phyloP scores from a whole-genome alignment of 1,284 basidiomycete genomes.

The Ceratobasidium theobromae region DNA sequence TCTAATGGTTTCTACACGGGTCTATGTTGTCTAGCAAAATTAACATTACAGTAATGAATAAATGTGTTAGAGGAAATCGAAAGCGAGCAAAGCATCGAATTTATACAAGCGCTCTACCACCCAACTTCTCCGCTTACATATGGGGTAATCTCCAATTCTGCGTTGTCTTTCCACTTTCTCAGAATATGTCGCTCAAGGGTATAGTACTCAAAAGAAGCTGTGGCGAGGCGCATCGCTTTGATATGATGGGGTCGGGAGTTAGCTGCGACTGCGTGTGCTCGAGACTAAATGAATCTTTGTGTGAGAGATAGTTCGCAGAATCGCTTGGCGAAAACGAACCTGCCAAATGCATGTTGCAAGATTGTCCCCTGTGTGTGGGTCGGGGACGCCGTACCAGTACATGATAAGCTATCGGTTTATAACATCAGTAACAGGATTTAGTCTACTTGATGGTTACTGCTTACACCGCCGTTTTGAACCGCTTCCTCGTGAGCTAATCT shows the following conservation, averaged over 20 bases:
- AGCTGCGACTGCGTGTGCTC: constrained; percentile 76
- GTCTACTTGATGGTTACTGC: constrained; percentile 7
- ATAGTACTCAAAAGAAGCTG: constrained; percentile 76
- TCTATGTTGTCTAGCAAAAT: too few relatives aligned
- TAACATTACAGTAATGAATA: not conserved
- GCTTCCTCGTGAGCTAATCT: constrained; percentile 87
- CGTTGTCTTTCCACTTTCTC: constrained; percentile 61
- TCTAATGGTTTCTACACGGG: too few relatives aligned
- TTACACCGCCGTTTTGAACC: constrained; percentile 77
- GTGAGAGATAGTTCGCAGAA: constrained; percentile 7
- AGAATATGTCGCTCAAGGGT: constrained; percentile 73
- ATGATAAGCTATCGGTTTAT: constrained; percentile 58
- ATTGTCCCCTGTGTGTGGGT: constrained; percentile 72
- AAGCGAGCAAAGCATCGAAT: not conserved
- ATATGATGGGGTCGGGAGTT: constrained; percentile 78
- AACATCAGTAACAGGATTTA: constrained; percentile 14
- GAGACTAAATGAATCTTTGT: constrained; percentile 47
- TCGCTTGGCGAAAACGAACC: constrained; percentile 32
- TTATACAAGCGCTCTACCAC: constrained; percentile 50
- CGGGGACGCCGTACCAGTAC: constrained; percentile 91
- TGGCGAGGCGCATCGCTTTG: constrained; percentile 78
- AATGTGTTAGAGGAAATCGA: not conserved
- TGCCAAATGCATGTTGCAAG: constrained; percentile 97
- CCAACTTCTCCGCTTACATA: constrained; percentile 71
- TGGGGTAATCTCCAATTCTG: constrained; percentile 53